Evolutionary conservation across 805 yeast genomes (phyloP).

Genomic region (Saccharomycopsis synnaedendra): DNA sequence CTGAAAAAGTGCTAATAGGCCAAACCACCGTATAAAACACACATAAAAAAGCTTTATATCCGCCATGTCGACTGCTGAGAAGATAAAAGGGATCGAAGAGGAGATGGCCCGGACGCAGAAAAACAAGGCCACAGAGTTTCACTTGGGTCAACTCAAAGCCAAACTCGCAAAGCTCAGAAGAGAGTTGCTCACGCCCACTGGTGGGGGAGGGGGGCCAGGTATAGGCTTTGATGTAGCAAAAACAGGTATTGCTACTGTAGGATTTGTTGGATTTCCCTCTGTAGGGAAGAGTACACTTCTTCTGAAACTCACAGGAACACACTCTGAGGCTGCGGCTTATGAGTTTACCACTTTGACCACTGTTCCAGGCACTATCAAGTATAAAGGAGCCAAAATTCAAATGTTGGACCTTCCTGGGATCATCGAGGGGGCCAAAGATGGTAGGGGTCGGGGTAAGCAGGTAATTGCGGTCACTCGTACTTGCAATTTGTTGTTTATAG

Average conservation of each 20-base stretch:
- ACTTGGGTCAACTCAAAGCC: conserved; percentile 94
- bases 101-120: conserved; percentile 98
- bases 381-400: conserved; percentile 95
- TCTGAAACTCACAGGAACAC: conserved; percentile 86
- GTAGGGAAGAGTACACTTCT: conserved; percentile 79
- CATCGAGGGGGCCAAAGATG: conserved; percentile 85
- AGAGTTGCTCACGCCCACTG: conserved; percentile 63
- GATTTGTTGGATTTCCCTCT: conserved; percentile 97
- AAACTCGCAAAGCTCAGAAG: conserved; percentile 91
- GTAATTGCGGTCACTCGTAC: conserved; percentile 99
- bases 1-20: too few relatives aligned
- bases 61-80: conserved; percentile 30
- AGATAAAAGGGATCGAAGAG: conserved; percentile 82
- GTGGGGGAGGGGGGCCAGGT: conserved; percentile 82
- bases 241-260: conserved; percentile 96
- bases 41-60: too few relatives aligned
- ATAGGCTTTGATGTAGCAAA: conserved; percentile 97
- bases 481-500: conserved; percentile 85
- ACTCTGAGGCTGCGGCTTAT: conserved; percentile 95
- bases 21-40: too few relatives aligned
- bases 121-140: conserved; percentile 95
- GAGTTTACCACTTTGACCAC: conserved; percentile 97
- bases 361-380: conserved; percentile 92
- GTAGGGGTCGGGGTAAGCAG: conserved; percentile 89
- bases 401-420: conserved; percentile 89